phyloP scores from a whole-genome alignment of 2,329 filamentous ascomycete genomes.

The Cytospora mali region DNA sequence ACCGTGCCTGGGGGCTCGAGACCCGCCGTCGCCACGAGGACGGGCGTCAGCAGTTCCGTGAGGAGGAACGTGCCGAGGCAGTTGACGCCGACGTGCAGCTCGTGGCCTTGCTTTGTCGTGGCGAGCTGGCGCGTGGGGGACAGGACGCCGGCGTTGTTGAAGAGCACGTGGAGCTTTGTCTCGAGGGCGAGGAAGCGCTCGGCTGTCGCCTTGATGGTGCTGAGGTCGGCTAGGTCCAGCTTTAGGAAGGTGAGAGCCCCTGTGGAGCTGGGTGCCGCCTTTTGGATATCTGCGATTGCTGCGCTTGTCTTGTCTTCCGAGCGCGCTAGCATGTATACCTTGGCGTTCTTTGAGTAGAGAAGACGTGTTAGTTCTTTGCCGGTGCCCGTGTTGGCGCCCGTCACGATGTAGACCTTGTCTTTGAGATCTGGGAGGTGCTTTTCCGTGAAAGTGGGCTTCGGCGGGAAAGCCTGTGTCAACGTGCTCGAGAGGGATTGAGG shows the following conservation, averaged over 20 bases:
- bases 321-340: constrained; percentile 54
- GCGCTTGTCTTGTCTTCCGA: constrained; percentile 42
- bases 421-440: constrained; percentile 35
- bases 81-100: constrained; percentile 19
- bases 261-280: constrained; percentile 26
- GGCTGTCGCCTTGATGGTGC: constrained; percentile 31
- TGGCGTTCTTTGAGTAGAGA: constrained; percentile 52
- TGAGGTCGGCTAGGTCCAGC: constrained; percentile 36
- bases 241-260: constrained; percentile 38
- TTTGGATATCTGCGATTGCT: constrained; percentile 46
- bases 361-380: constrained; percentile 52
- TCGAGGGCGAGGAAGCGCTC: constrained; percentile 30
- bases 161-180: constrained; percentile 40
- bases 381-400: constrained; percentile 39
- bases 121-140: constrained; percentile 28
- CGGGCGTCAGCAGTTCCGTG: constrained; percentile 17
- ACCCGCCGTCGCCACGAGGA: constrained; percentile 7
- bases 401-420: constrained; percentile 51
- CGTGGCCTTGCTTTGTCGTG: constrained; percentile 28
- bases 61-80: constrained; percentile 19
- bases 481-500: no score
- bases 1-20: constrained; percentile 13
- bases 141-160: constrained; percentile 46
- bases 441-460: constrained; percentile 37
- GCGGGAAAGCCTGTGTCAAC: constrained; percentile 34